A percentile compares a stretch with the other conserved stretches of the same genome.
These are phyloP conservation scores for Lipomyces yamanashiensis DNA, from an alignment of 805 yeast genomes.

Conservation along the genomic window DNA sequence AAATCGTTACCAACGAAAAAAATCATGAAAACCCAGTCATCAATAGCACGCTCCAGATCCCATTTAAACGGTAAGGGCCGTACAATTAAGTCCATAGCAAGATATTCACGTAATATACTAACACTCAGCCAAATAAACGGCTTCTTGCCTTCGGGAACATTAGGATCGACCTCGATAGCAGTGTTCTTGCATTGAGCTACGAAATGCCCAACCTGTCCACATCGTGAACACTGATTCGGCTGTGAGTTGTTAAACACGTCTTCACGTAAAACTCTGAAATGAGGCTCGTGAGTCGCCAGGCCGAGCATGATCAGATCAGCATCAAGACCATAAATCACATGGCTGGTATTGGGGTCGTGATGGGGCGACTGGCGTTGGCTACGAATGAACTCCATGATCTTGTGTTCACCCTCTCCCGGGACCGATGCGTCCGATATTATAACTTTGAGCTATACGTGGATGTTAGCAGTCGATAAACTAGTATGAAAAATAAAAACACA, in stretches of 20 bases:
- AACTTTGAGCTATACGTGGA: constrained; percentile 58
- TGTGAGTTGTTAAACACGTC: constrained; percentile 80
- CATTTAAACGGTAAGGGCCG: constrained; percentile 73
- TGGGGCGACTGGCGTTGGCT: constrained; percentile 84
- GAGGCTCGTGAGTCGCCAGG: constrained; percentile 97
- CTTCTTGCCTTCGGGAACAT: constrained; percentile 53
- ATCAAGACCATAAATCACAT: constrained; percentile 95
- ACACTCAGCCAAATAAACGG: constrained; percentile 96
- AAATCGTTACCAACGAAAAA: constrained; percentile 98
- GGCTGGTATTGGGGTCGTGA: constrained; percentile 91
- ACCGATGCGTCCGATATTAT: constrained; percentile 94
- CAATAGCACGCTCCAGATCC: constrained; percentile 93
- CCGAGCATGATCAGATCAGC: constrained; percentile 97
- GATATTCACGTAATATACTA: constrained; percentile 82
- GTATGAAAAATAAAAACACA: not conserved
- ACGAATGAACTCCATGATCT: constrained; percentile 93
- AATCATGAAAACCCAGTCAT: constrained; percentile 99
- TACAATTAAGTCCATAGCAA: constrained; percentile 76
- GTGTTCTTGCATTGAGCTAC: constrained; percentile 31
- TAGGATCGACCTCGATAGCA: constrained; percentile 49
- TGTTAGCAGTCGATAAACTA: not conserved
- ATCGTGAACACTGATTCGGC: constrained; percentile 60
- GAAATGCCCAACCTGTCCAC: constrained; percentile 47
- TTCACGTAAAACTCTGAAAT: constrained; percentile 89
- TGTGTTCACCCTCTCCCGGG: constrained; percentile 99